Evolutionary conservation across 352 stramenopile genomes (phyloP).

Genomic region (Pythium apleroticum): DNA sequence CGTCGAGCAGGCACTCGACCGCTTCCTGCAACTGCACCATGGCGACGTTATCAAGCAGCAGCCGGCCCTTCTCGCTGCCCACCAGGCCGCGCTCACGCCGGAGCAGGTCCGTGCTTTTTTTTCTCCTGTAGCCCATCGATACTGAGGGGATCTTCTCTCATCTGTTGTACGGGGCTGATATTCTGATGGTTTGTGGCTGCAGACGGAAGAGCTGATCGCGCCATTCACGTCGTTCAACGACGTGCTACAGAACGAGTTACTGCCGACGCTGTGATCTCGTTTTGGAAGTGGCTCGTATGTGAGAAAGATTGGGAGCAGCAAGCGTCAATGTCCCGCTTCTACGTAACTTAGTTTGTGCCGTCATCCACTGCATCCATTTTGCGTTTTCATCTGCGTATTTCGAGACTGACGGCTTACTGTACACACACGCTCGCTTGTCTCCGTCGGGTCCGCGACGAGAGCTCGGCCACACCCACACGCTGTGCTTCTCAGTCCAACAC

Average conservation of each 20-base stretch:
- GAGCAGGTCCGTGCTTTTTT: constrained; percentile 27
- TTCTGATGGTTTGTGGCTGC: neutral
- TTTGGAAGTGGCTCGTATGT: neutral
- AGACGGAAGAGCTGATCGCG: constrained; percentile 24
- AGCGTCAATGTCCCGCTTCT: neutral
- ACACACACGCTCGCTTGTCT: neutral
- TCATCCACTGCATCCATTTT: constrained; percentile 1
- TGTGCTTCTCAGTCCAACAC: constrained; percentile 74
- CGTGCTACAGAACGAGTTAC: constrained; percentile 33
- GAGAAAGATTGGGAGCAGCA: neutral
- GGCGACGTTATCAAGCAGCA: constrained; percentile 45
- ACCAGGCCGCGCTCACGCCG: constrained; percentile 35
- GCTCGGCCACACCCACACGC: no score
- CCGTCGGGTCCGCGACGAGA: neutral
- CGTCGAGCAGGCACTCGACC: constrained; percentile 50
- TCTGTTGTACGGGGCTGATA: neutral
- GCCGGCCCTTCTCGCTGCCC: constrained; percentile 31
- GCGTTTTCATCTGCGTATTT: neutral
- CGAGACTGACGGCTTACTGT: neutral
- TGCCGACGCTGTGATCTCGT: constrained; percentile 28
- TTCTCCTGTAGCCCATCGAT: no score
- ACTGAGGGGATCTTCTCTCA: no score
- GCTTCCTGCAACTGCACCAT: constrained; percentile 46
- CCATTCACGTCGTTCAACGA: constrained; percentile 30
- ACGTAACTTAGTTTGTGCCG: neutral